Evolutionary conservation across 306 rosid species (phyloP).

Genomic region (Mimosa bimucronata): DNA sequence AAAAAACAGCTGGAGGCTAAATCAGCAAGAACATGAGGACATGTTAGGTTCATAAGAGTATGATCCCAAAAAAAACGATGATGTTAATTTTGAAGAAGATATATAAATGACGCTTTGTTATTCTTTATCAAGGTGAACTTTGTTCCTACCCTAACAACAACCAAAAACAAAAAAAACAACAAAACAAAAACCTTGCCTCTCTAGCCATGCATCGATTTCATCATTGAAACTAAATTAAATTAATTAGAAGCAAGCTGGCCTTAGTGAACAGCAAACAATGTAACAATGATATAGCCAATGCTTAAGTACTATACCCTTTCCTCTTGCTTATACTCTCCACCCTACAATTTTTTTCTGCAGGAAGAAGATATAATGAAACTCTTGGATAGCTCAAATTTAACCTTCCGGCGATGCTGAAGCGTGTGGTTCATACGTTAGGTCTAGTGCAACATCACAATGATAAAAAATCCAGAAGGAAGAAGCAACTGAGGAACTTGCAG

Average conservation of each 20-base stretch:
- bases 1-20: background rate
- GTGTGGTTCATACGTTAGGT: slow-evolving; percentile 46
- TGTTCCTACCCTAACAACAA: slow-evolving; percentile 39
- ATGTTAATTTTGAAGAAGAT: slow-evolving; percentile 40
- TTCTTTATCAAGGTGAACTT: slow-evolving; percentile 30
- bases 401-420: slow-evolving; percentile 56
- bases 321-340: slow-evolving; percentile 33
- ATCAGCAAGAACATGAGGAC: slow-evolving; percentile 54
- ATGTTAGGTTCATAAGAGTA: slow-evolving; percentile 58
- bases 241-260: slow-evolving; percentile 50
- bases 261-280: slow-evolving; percentile 16
- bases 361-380: slow-evolving; percentile 44
- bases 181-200: slow-evolving; percentile 16
- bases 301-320: background rate
- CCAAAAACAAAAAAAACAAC: background rate
- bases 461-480: slow-evolving; percentile 33
- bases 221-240: slow-evolving; percentile 45
- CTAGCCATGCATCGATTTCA: slow-evolving; percentile 46
- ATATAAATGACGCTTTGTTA: slow-evolving; percentile 24
- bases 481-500: slow-evolving; percentile 24
- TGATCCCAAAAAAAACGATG: slow-evolving; percentile 32
- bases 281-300: slow-evolving; percentile 13
- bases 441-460: slow-evolving; percentile 26
- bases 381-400: slow-evolving; percentile 34
- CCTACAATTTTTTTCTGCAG: slow-evolving; percentile 7